phyloP scores from a whole-genome alignment of 2,329 filamentous ascomycete genomes.

The Lachnellula arida region DNA sequence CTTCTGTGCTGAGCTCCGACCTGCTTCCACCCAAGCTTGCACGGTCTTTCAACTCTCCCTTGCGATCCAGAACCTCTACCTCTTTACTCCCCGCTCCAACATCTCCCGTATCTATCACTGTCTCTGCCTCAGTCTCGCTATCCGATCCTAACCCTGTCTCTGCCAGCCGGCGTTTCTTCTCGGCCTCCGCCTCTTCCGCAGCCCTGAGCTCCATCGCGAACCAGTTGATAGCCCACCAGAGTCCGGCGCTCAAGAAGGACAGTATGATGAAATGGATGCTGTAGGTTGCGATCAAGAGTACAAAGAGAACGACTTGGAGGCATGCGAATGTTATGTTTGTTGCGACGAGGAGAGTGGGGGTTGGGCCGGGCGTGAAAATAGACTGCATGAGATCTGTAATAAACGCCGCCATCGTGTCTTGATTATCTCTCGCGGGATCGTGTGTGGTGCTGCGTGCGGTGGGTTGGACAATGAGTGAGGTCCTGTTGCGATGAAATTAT shows the following conservation, averaged over 20 bases:
- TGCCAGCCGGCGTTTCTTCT: slow-evolving; percentile 30
- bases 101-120: slow-evolving; percentile 41
- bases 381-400: slow-evolving; percentile 80
- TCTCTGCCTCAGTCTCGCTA: slow-evolving; percentile 45
- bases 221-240: slow-evolving; percentile 98
- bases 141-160: slow-evolving; percentile 26
- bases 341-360: slow-evolving; percentile 79
- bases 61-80: slow-evolving; percentile 23
- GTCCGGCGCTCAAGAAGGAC: slow-evolving; percentile 69
- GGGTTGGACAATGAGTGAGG: background rate
- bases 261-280: slow-evolving; percentile 86
- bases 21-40: slow-evolving; percentile 41
- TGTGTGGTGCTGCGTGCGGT: background rate
- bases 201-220: slow-evolving; percentile 66
- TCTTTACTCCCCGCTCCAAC: slow-evolving; percentile 24
- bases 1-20: slow-evolving; percentile 73
- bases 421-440: background rate
- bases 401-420: slow-evolving; percentile 52
- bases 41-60: slow-evolving; percentile 27
- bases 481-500: background rate
- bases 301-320: slow-evolving; percentile 73
- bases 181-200: slow-evolving; percentile 42
- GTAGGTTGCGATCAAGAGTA: slow-evolving; percentile 73
- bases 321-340: slow-evolving; percentile 86
- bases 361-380: slow-evolving; percentile 89